These are phyloP conservation scores for Lichtheimia hyalospora DNA, from an alignment of 371 early-diverging fungal species.

Conservation along the genomic window DNA sequence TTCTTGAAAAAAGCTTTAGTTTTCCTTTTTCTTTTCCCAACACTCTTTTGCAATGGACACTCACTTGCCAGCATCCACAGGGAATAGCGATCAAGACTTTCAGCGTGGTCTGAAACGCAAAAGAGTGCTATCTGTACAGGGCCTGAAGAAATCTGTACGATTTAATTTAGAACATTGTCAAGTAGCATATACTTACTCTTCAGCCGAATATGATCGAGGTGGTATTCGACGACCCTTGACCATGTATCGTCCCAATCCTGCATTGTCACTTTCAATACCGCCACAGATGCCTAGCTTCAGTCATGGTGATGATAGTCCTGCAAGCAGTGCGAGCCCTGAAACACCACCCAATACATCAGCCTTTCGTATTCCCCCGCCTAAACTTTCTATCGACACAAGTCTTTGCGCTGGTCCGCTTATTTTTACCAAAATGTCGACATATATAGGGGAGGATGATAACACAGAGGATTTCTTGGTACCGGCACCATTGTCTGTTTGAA, in stretches of 20 bases:
- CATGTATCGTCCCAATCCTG: no score
- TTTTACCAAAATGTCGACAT: constrained; percentile 1
- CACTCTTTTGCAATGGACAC: no score
- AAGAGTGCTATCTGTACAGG: no score
- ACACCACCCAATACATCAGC: neutral
- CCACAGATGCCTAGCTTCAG: no score
- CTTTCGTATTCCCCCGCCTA: neutral
- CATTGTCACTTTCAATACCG: no score
- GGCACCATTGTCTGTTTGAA: neutral
- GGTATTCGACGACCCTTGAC: neutral
- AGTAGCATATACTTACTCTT: neutral
- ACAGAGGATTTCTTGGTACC: neutral
- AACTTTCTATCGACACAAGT: constrained; percentile 1
- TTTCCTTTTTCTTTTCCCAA: no score
- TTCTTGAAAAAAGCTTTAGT: constrained; percentile 11
- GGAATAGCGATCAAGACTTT: no score
- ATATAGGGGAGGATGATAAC: neutral
- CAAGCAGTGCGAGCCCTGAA: neutral
- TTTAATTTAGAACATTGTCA: neutral
- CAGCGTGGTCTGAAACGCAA: no score
- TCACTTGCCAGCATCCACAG: no score
- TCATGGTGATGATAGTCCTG: neutral
- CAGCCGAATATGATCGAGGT: constrained; percentile 1
- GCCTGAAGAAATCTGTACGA: neutral
- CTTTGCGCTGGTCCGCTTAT: neutral